Base-by-base conservation (phyloP, 164 flowering plant species). In the Stephania yunnanensis region DNA sequence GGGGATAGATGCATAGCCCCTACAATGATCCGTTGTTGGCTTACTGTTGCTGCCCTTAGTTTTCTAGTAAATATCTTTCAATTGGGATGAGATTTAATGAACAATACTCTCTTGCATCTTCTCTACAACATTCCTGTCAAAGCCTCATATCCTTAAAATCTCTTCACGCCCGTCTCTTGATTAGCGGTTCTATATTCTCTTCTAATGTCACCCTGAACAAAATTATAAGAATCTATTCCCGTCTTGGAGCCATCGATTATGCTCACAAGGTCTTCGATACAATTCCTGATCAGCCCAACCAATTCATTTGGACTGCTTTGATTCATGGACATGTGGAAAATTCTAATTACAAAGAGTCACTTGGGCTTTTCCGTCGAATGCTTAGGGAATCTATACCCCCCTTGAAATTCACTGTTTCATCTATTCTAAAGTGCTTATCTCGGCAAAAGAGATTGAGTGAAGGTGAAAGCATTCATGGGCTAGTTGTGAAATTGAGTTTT, bases 291-390 rank as follows among this genome's bases (percentile, higher is more conserved):
- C 68, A 81, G 53, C 85, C 85, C 74, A 84, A 84, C 70, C 52
- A 78, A 11, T 84, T 81, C 48, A 64, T 83, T 4, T 86, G 85
- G 83, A 84, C 85, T 0, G 72, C 82, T 30, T 70, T 86, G 74
- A 81, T 86, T 77, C 83, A 81, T 73, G 88, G 84, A 20, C 75
- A 78, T 12, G 80, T 84, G 7, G 86, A 83, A 46, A 84, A 80
- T 42, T 29, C 6, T 12, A 71, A 74, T 17, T 74, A 77, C 15
- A 20, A 29, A 5, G 83, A 85, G 61, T 84, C 82, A n/a, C 75
- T 79, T 46, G 31, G 61, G 68, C 31, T 76, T n/a, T 81, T 81
- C 70, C 30, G 61, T 4, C 46, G 31, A 17, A 84, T 86, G 86
- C 76, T 8, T 53, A 48, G 58, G 3, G 78, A 74, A 10, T 77